These are phyloP conservation scores for Wickerhamomyces chaumierensis DNA, from an alignment of 805 yeast genomes.

Conservation along the genomic window DNA sequence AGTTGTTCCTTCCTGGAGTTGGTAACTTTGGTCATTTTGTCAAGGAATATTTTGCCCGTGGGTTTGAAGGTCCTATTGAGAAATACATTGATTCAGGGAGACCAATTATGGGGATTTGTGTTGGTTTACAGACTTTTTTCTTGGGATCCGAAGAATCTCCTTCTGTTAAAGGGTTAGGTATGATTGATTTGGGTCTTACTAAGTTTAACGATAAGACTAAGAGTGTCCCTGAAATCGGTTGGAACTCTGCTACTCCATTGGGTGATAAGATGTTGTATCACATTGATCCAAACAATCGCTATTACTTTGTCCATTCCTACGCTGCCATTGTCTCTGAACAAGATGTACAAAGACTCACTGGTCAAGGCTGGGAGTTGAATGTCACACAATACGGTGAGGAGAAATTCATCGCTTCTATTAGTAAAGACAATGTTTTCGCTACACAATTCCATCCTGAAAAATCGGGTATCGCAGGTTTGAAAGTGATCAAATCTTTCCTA, in stretches of 20 bases:
- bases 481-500: conserved; percentile 64
- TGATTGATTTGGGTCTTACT: conserved; percentile 38
- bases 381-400: conserved; percentile 67
- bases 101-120: conserved; percentile 95
- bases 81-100: conserved; percentile 66
- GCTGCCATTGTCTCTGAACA: conserved; percentile 54
- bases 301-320: conserved; percentile 92
- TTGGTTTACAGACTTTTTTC: conserved; percentile 85
- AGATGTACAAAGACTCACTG: conserved; percentile 21
- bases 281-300: conserved; percentile 55
- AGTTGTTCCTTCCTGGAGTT: conserved; percentile 86
- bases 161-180: conserved; percentile 46
- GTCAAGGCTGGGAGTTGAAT: conserved; percentile 62
- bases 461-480: conserved; percentile 84
- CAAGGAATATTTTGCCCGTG: conserved; percentile 47
- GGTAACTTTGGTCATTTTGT: conserved; percentile 96
- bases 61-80: conserved; percentile 54
- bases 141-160: conserved; percentile 67
- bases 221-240: conserved; percentile 94
- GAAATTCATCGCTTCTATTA: conserved; percentile 70
- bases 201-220: conserved; percentile 55
- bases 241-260: conserved; percentile 49
- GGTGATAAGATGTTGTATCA: conserved; percentile 38
- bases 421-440: conserved; percentile 74
- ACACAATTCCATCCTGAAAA: conserved; percentile 99